Evolutionary conservation across 495 filamentous ascomycete genomes (phyloP), one percentile per base, ranked within the genome.

Genomic region (Hypomontagnella monticulosa): DNA sequence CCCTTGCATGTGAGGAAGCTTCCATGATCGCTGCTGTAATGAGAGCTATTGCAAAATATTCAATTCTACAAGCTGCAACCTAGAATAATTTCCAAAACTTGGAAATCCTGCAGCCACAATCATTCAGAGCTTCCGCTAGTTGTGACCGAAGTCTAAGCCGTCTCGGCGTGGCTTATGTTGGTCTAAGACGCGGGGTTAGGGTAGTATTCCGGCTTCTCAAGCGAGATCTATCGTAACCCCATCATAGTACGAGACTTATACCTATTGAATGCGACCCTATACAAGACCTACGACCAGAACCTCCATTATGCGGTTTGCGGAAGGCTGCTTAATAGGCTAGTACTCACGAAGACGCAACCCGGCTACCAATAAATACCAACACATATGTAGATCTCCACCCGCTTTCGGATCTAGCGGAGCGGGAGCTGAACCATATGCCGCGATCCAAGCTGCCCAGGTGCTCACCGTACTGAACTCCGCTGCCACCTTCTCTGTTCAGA

Each of bases 401-500:
- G 6, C 37, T 27, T 27, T 27, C 46, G 47, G 54, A 43, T 27
- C 20, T 11, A 4, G n/a, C 34, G 58, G 58, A 19, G 40, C 40
- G 30, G 38, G 19, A 37, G 23, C 23, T 27, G 23, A 27, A 27
- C 23, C 23, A 27, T 23, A 8, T 50, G 36, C 49, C 38, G 51
- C 8, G 15, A 37, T 32, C 41, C 27, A 40, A 59, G 42, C 16
- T 12, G n/a, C n/a, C n/a, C n/a, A n/a, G n/a, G n/a, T 23, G 7
- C 20, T 42, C 42, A 10, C 6, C 10, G 30, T 27, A 16, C n/a
- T 44, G 34, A 10, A 48, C 34, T 15, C 14, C 23, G 20, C 14
- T 67, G 41, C 41, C 3, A 67, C 64, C 64, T 67, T 62, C 64
- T 67, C 10, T 53, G 51, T 67, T 62, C 2, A 54, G 64, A 15